Percentiles rank a stretch among this genome's conserved stretches.
phyloP scores from a whole-genome alignment of 805 yeast genomes.

The Starmerella geochares region DNA sequence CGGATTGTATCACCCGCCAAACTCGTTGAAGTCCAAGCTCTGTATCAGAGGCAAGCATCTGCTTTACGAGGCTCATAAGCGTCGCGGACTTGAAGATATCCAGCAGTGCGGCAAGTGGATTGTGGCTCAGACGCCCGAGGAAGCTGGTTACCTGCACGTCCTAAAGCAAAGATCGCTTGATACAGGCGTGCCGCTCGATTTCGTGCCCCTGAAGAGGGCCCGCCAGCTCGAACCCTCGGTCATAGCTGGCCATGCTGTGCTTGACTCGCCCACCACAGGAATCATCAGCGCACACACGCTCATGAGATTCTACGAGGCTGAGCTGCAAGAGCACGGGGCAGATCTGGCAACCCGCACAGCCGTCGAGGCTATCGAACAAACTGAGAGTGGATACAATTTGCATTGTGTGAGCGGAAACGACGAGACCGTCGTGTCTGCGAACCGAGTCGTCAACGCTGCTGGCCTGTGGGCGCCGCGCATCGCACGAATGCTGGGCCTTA shows the following conservation, averaged over 20 bases:
- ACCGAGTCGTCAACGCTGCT: conserved; percentile 62
- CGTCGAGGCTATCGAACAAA: conserved; percentile 37
- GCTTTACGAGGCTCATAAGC: conserved; percentile 42
- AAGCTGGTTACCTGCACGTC: conserved; percentile 47
- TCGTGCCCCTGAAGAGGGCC: conserved; percentile 41
- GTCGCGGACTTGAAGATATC: conserved; percentile 44
- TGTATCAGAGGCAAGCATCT: conserved; percentile 67
- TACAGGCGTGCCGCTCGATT: conserved; percentile 50
- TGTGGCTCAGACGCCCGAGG: conserved; percentile 65
- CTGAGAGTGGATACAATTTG: conserved; percentile 19
- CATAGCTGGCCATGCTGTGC: conserved; percentile 47
- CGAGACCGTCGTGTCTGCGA: conserved; percentile 33
- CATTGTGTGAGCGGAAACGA: conserved; percentile 25
- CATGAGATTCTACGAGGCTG: conserved; percentile 47
- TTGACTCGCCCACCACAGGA: conserved; percentile 75
- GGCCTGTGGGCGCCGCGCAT: conserved; percentile 68
- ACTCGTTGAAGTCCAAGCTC: conserved; percentile 53
- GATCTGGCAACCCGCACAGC: conserved; percentile 54
- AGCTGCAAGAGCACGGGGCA: conserved; percentile 49
- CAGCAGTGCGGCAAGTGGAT: conserved; percentile 66
- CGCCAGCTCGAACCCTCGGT: conserved; percentile 54
- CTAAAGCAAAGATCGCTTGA: conserved; percentile 42
- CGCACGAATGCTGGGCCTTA: conserved; percentile 56
- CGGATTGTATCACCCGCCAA: conserved; percentile 68
- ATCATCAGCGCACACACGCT: conserved; percentile 73